These are phyloP conservation scores for Diaporthe amygdali DNA, from an alignment of 2,329 filamentous ascomycete species.

Conservation along the genomic window DNA sequence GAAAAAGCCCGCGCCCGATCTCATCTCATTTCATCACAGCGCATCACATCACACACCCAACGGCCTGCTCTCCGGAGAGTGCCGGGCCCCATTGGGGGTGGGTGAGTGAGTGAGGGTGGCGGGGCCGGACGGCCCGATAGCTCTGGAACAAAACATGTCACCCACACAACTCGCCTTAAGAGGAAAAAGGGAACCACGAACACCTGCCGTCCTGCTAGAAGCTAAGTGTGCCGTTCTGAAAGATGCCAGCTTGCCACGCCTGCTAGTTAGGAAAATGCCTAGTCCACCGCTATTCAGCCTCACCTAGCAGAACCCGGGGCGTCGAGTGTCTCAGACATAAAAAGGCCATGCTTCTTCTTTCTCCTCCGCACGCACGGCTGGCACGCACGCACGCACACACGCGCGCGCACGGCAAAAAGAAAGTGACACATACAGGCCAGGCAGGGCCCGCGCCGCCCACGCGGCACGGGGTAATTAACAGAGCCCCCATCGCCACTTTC, in stretches of 20 bases:
- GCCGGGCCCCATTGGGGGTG: background rate
- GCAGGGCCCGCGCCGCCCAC: background rate
- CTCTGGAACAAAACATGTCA: background rate
- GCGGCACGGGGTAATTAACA: background rate
- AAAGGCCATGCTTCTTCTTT: background rate
- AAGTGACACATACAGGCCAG: background rate
- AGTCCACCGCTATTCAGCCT: background rate
- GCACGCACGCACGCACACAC: too few species aligned
- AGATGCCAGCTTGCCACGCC: background rate
- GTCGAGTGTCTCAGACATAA: background rate
- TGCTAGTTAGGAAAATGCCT: too few species aligned
- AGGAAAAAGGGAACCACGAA: background rate
- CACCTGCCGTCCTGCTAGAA: background rate
- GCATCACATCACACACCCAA: background rate
- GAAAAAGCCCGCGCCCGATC: background rate
- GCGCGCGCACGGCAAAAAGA: background rate
- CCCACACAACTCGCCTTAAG: background rate
- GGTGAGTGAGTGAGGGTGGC: background rate
- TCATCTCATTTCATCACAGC: background rate
- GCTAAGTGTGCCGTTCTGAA: background rate
- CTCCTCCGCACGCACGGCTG: background rate
- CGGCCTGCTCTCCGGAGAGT: background rate
- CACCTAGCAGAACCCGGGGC: background rate
- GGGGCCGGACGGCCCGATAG: background rate
- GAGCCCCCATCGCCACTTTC: background rate